Percentiles rank a stretch among this genome's conserved stretches.
These are phyloP conservation scores for Raddia distichophylla DNA, from an alignment of 176 grass and related monocot genomes.

Conservation along the genomic window DNA sequence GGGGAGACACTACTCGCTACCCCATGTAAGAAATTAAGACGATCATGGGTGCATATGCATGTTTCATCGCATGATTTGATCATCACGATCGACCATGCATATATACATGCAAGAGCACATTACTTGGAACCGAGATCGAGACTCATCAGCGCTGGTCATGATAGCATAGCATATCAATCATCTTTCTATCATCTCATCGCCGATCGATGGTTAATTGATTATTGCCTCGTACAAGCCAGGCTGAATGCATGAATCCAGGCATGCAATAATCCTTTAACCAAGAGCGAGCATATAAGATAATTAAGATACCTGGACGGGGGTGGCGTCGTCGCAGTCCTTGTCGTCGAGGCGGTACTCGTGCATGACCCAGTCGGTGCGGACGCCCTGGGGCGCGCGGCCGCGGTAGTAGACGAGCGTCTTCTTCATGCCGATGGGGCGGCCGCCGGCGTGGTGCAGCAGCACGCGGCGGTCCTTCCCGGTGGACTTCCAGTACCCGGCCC, in stretches of 20 bases:
- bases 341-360: conserved; percentile 98
- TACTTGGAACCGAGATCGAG: not conserved
- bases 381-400: conserved; percentile 89
- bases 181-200: too few species aligned
- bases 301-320: conserved; percentile 68
- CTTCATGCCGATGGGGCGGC: conserved; percentile 92
- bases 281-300: too few species aligned
- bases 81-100: not conserved
- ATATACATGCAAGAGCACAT: not conserved
- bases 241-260: too few species aligned
- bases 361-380: conserved; percentile 98
- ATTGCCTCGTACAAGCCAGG: not conserved
- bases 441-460: conserved; percentile 51
- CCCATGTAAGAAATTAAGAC: not conserved
- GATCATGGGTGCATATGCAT: not conserved
- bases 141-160: not conserved
- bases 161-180: too few species aligned
- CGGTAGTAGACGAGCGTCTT: conserved; percentile 98
- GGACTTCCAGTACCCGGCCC: conserved; percentile 97
- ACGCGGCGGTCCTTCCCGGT: conserved; percentile 94
- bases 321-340: conserved; percentile 87
- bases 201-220: too few species aligned
- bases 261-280: not conserved
- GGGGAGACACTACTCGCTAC: too few species aligned
- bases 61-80: not conserved